phyloP scores from a whole-genome alignment of 2,329 filamentous ascomycete genomes.

The Alternaria brassicicola region DNA sequence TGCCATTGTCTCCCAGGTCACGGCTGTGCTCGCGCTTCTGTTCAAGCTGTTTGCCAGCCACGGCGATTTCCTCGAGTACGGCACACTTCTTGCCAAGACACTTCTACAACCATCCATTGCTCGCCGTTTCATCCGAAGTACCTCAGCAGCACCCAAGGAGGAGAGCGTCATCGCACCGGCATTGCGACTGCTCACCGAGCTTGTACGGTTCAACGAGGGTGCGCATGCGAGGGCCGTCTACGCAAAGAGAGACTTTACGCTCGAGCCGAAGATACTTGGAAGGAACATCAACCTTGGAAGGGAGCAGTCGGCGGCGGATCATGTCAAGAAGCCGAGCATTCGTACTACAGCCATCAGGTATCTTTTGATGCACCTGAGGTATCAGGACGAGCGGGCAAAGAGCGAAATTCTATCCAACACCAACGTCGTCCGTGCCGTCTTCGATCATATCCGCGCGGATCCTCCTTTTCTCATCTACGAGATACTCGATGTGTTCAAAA shows the following conservation, averaged over 20 bases:
- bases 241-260: conserved; percentile 75
- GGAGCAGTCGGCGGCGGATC: conserved; percentile 62
- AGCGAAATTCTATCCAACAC: conserved; percentile 80
- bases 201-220: conserved; percentile 86
- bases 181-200: conserved; percentile 81
- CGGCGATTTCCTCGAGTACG: conserved; percentile 75
- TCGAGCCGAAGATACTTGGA: conserved; percentile 72
- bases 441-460: conserved; percentile 79
- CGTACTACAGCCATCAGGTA: conserved; percentile 84
- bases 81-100: conserved; percentile 78
- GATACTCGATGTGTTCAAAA: conserved; percentile 72
- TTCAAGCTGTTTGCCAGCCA: conserved; percentile 77
- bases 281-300: conserved; percentile 78
- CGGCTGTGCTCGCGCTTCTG: conserved; percentile 80
- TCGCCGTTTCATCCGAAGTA: conserved; percentile 77
- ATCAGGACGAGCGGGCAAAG: conserved; percentile 77
- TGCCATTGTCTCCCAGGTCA: conserved; percentile 77
- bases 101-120: conserved; percentile 81
- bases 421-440: conserved; percentile 70
- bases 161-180: conserved; percentile 89
- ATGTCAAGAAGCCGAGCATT: conserved; percentile 72
- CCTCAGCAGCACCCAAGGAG: conserved; percentile 81
- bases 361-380: conserved; percentile 77
- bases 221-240: conserved; percentile 78
- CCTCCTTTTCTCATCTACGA: conserved; percentile 76